phyloP scores from a whole-genome alignment of 2,329 filamentous ascomycete genomes.

The Aspergillus carbonarius region DNA sequence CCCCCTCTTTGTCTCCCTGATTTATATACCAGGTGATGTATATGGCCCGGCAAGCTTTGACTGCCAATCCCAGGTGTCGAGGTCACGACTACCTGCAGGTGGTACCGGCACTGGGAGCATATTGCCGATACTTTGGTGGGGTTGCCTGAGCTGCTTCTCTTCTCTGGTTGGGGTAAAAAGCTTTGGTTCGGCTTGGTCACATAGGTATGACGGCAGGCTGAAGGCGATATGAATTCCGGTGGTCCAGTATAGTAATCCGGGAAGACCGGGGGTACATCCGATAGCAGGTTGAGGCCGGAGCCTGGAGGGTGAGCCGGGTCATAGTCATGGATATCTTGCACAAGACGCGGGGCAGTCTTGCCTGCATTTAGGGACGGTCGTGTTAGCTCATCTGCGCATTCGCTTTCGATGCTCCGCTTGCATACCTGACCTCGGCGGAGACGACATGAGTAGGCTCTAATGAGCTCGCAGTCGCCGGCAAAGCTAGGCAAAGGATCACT shows the following conservation, averaged over 20 bases:
- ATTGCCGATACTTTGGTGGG: slow-evolving; percentile 60
- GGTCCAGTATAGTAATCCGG: slow-evolving; percentile 34
- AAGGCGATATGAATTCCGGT: slow-evolving; percentile 37
- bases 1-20: slow-evolving; percentile 34
- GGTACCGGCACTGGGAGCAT: slow-evolving; percentile 62
- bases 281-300: slow-evolving; percentile 56
- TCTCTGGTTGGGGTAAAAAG: slow-evolving; percentile 43
- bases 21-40: slow-evolving; percentile 61
- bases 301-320: slow-evolving; percentile 44
- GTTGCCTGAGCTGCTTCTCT: slow-evolving; percentile 42
- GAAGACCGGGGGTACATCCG: slow-evolving; percentile 57
- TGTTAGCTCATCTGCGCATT: slow-evolving; percentile 4
- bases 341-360: slow-evolving; percentile 52
- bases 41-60: slow-evolving; percentile 50
- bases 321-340: slow-evolving; percentile 47
- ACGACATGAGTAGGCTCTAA: slow-evolving; percentile 30
- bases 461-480: slow-evolving; percentile 14
- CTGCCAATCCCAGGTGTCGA: slow-evolving; percentile 49
- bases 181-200: slow-evolving; percentile 58
- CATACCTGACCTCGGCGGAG: slow-evolving; percentile 35
- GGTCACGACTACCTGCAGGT: slow-evolving; percentile 59
- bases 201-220: slow-evolving; percentile 61
- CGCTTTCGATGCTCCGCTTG: not conserved
- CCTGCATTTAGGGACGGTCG: slow-evolving; percentile 33
- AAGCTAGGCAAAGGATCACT: slow-evolving; percentile 8